Evolutionary conservation across 2,329 filamentous ascomycete species (phyloP), one percentile per base, ranked within the genome.

Genomic region (Claviceps pazoutovae): DNA sequence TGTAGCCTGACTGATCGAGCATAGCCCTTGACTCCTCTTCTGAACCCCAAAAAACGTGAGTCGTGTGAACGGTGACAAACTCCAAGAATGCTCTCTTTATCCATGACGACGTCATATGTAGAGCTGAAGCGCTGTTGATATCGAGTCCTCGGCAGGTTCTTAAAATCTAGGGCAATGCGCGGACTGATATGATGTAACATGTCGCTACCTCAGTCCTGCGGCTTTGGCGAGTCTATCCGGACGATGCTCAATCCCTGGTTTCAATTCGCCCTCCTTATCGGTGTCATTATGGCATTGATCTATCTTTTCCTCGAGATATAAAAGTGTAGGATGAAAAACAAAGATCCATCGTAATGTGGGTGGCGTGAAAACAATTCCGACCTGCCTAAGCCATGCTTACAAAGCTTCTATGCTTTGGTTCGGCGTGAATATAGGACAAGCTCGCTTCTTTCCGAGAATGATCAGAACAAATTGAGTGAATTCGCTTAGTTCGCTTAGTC

Each of bases 401-500:
- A 54, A 46, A 46, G 52, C 49, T 49, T 54, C 52, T 54, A 54
- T 54, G 45, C 52, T 50, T 46, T 37, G 52, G 49, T 46, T 54
- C 52, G 43, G 49, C 51, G 16, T 51, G 42, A 17, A 9, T 7
- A 38, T 38, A 21, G 44, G 21, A 45, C 50, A 41, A 54, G 50
- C 43, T 46, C 23, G 30, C 7, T 16, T 6, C 7, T 30, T 26
- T 19, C 16, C 19, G 23, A 48, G 8, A 21, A 26, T 21, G 11
- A 14, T 21, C 42, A 44, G 19, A n/a, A 34, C 8, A 14, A 34
- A 43, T n/a, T 5, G 7, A 11, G 19, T 13, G 26, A 4, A 9
- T 17, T 19, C 6, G 48, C 58, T 64, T 68, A 80, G 54, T 17
- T 19, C 6, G 48, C 58, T 64, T 68, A 80, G 54, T 81, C 78